Percentiles rank a stretch among this genome's conserved stretches.
Conservation (phyloP, 225 moss, liverwort and hornwort genomes). For the Neckera pumila region DNA sequence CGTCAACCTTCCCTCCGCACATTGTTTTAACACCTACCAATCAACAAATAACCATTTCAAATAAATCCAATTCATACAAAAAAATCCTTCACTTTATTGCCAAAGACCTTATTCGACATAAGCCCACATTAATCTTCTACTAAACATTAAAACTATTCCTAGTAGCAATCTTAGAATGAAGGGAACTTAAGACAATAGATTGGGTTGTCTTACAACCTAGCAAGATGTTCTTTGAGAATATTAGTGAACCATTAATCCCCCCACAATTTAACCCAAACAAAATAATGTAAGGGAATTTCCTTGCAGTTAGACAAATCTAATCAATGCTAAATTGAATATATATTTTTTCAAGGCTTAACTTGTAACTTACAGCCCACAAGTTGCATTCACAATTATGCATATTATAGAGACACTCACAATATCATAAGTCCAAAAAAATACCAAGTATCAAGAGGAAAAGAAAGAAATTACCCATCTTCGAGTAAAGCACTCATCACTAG, state of each 20-base stretch:
- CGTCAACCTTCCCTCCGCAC: not conserved
- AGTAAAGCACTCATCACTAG: not conserved
- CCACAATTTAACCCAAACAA: not conserved
- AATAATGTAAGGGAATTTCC: not conserved
- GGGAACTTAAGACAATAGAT: not conserved
- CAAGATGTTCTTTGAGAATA: not conserved
- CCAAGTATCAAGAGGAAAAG: rapidly evolving
- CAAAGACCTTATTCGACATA: not conserved
- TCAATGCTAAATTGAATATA: not conserved
- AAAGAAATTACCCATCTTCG: not conserved
- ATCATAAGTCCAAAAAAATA: not conserved
- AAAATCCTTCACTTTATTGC: not conserved
- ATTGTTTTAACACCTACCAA: not conserved
- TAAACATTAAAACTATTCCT: rapidly evolving
- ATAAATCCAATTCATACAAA: not conserved
- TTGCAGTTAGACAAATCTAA: not conserved
- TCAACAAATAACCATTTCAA: not conserved
- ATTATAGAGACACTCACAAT: not conserved
- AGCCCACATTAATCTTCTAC: not conserved
- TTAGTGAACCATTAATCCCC: not conserved
- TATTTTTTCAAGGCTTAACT: not conserved
- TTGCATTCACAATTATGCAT: not conserved
- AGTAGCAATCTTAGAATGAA: not conserved
- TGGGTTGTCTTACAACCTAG: not conserved
- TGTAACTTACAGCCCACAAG: not conserved